Evolutionary conservation across 2,329 filamentous ascomycete species (phyloP), one percentile per base, ranked within the genome.

Genomic region (Chrysoporthe cubensis): DNA sequence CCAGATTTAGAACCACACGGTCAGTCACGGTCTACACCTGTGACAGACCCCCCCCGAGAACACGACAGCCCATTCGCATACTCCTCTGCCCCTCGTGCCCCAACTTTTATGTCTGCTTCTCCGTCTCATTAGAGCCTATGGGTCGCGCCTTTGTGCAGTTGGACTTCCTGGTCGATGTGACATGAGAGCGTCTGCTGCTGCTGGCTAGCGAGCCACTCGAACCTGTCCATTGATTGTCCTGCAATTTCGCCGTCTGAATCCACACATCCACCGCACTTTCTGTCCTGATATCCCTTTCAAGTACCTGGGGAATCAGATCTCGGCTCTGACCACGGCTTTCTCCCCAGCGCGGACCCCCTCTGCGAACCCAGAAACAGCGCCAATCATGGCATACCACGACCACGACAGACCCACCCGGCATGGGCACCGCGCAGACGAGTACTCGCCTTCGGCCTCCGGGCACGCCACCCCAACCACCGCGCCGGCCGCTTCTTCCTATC

Each of bases 401-500:
- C 65, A 65, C 43, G 68, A 65, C 44, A 66, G 68, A 60, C 58
- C 62, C 44, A 54, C 43, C 50, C 62, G 52, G 9, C 65, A 46
- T 16, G 50, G 54, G 40, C 68, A 64, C 42, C 66, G 61, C 59
- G 48, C 42, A 8, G 66, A 65, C 65, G 70, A 72, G 46, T 21
- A 58, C 34, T 37, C 56, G 18, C 66, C 75, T 11, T 71, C 74
- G 2, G 73, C 74, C 37, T 74, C 72, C 58, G 75, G 72, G 62
- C 68, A 72, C 67, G 71, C 69, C 52, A 78, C 76, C 40, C 73
- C 77, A 11, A 71, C 74, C 43, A 69, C 72, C 71, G 74, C 75
- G 16, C 69, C 72, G 37, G 65, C 67, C 60, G 73, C 74, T 5
- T 76, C 77, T 9, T 68, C 68, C 59, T 76, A 74, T 60, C 71